Evolutionary conservation across 805 yeast species (phyloP), one percentile per base, ranked within the genome.

Genomic region (Ogataea paraovalis): DNA sequence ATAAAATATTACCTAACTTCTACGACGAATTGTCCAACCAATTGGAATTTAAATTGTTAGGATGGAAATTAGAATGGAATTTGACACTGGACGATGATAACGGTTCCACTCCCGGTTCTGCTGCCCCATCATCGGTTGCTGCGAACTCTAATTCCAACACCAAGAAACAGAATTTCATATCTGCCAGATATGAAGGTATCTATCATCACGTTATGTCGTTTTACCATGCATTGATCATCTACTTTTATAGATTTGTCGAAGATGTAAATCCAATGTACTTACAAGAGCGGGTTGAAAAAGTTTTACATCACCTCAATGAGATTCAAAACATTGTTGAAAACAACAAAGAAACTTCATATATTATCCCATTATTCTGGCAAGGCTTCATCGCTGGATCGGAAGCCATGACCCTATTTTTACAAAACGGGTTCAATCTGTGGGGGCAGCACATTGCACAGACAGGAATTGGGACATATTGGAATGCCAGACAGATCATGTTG

Each of bases 311-410:
- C 59, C 67, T 88, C 54, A 80, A 83, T 57, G 71, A 74, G 47
- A 76, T 89, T 46, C 86, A 82, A 48, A 60, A 64, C 37, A 68
- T 87, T 42, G 80, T 83, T 30, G 75, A 76, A 6, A 51, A 59
- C 27, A 59, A 65, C 46, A 67, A 73, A 19, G 81, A 78, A 22
- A 80, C 83, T 1, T 60, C 65, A 3, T 76, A 84, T 19, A 80
- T 80, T 43, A 79, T 84, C 32, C 96, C 97, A 3, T 68, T 87
- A 30, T 81, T 87, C 56, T 89, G 96, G 94, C 92, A 86, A 59
- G 95, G 94, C 0, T 89, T 89, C 55, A 83, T 89, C 39, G 90
- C 92, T 1, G 96, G 95, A 0, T 84, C 94, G 58, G 89, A 86
- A 51, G 84, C 90, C 10, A 75, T 78, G 49, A 78, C 83, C 5